Conservation (phyloP, 1,139 yeast genomes). For the Lodderomyces jiufengensis region DNA sequence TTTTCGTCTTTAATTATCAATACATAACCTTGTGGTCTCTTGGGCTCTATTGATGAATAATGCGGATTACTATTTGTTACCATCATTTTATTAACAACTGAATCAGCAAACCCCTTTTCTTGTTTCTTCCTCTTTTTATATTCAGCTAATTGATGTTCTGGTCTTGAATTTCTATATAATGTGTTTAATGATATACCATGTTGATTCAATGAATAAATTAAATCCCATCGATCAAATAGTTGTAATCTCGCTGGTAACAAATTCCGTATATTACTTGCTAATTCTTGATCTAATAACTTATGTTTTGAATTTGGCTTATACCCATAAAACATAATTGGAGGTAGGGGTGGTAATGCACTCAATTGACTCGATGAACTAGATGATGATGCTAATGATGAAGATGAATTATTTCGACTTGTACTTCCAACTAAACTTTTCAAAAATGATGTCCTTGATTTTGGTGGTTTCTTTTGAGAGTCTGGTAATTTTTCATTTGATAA, state of each 20-base stretch:
- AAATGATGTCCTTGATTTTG: slow-evolving; percentile 11
- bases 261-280: slow-evolving; percentile 72
- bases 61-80: slow-evolving; percentile 18
- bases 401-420: slow-evolving; percentile 7
- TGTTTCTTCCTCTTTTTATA: slow-evolving; percentile 15
- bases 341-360: slow-evolving; percentile 29
- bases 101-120: slow-evolving; percentile 38
- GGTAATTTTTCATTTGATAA: slow-evolving; percentile 3
- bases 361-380: slow-evolving; percentile 5
- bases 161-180: slow-evolving; percentile 46
- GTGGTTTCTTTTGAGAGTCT: slow-evolving; percentile 4
- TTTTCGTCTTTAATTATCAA: slow-evolving; percentile 62
- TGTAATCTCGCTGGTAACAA: slow-evolving; percentile 78
- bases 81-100: slow-evolving; percentile 30
- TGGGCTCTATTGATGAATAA: slow-evolving; percentile 15
- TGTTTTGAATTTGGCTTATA: slow-evolving; percentile 55
- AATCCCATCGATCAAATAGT: slow-evolving; percentile 70
- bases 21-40: slow-evolving; percentile 63
- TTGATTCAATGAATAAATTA: slow-evolving; percentile 81
- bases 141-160: slow-evolving; percentile 28
- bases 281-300: slow-evolving; percentile 50
- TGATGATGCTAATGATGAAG: slow-evolving; percentile 8
- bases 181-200: slow-evolving; percentile 88
- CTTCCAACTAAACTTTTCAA: slow-evolving; percentile 10
- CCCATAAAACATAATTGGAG: slow-evolving; percentile 43